Evolutionary conservation across 257 asterid species (phyloP).

Genomic region (Ehretia macrophylla): DNA sequence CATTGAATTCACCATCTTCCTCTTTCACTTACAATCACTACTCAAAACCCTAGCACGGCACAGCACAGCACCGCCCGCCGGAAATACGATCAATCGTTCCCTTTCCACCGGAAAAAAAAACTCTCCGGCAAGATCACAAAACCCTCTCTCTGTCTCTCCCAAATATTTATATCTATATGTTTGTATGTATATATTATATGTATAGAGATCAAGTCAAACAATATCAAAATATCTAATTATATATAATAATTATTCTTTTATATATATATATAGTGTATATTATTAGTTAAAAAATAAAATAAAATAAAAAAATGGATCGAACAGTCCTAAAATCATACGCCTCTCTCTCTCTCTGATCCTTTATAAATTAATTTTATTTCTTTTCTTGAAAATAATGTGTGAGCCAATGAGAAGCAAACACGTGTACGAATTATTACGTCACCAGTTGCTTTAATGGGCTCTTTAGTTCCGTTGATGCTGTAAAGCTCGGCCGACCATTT

Average conservation of each 20-base stretch:
- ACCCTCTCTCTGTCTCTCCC: neutral
- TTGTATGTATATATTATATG: neutral
- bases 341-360: no score
- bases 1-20: constrained; percentile 81
- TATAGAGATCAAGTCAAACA: neutral
- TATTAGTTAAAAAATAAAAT: neutral
- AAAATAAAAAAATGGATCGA: neutral
- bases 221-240: neutral
- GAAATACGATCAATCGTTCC: constrained; percentile 10
- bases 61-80: neutral
- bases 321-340: neutral
- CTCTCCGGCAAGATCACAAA: constrained; percentile 17
- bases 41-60: neutral
- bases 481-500: constrained; percentile 23
- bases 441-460: constrained; percentile 1
- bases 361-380: no score
- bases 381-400: no score
- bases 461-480: constrained; percentile 1
- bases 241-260: neutral
- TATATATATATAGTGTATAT: no score
- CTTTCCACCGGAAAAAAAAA: constrained; percentile 13
- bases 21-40: neutral
- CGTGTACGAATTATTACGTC: constrained; percentile 12
- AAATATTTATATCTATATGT: neutral
- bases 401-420: constrained; percentile 4